Evolutionary conservation across 257 asterid genomes (phyloP).

Genomic region (Salvia hispanica): DNA sequence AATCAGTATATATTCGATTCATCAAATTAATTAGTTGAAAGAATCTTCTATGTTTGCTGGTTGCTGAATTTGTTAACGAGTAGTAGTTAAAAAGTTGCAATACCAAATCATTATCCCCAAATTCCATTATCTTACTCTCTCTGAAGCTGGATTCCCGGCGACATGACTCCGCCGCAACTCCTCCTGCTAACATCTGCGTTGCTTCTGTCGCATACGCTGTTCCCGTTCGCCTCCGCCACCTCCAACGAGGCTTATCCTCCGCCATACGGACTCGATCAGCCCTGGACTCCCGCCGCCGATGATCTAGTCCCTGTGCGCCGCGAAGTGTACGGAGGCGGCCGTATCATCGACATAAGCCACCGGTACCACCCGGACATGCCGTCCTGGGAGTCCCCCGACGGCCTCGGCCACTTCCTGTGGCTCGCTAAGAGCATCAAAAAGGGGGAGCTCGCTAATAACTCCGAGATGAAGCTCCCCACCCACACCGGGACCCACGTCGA

Average conservation of each 20-base stretch:
- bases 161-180: slow-evolving; percentile 31
- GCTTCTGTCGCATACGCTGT: slow-evolving; percentile 26
- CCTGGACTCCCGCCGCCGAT: slow-evolving; percentile 33
- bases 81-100: not conserved
- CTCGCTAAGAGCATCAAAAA: slow-evolving; percentile 82
- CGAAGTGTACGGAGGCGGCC: slow-evolving; percentile 79
- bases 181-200: slow-evolving; percentile 39
- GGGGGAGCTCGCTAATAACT: slow-evolving; percentile 76
- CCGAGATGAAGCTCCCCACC: slow-evolving; percentile 79
- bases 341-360: slow-evolving; percentile 84
- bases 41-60: not conserved
- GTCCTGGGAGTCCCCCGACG: slow-evolving; percentile 65
- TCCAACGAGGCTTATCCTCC: slow-evolving; percentile 67
- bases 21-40: not conserved
- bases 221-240: slow-evolving; percentile 32
- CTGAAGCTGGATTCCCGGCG: not conserved
- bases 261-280: slow-evolving; percentile 56
- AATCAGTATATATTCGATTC: too few species aligned
- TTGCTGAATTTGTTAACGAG: too few species aligned
- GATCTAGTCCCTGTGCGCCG: slow-evolving; percentile 65
- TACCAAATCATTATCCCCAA: slow-evolving; percentile 14
- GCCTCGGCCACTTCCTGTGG: slow-evolving; percentile 77
- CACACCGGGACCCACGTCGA: slow-evolving; percentile 99
- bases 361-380: slow-evolving; percentile 71
- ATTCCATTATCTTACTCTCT: not conserved